Evolutionary conservation across 2,329 filamentous ascomycete species (phyloP).

Genomic region (Ophiosphaerella narmari): DNA sequence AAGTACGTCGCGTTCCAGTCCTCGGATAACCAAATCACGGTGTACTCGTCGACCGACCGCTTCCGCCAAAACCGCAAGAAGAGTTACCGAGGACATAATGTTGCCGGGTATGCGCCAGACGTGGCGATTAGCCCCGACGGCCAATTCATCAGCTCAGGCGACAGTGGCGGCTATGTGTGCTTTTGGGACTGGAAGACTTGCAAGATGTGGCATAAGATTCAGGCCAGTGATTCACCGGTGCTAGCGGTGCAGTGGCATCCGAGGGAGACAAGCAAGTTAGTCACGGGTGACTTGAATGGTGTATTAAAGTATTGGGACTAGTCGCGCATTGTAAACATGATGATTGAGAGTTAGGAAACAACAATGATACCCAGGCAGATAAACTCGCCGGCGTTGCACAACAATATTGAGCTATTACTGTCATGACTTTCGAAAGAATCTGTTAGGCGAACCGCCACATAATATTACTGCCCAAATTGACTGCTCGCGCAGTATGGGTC

Average conservation of each 20-base stretch:
- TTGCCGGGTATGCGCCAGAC: conserved; percentile 90
- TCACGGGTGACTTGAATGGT: conserved; percentile 86
- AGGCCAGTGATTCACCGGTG: conserved; percentile 79
- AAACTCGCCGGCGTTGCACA: neutral
- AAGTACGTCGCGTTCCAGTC: conserved; percentile 95
- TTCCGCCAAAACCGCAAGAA: conserved; percentile 98
- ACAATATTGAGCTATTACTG: neutral
- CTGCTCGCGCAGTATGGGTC: neutral
- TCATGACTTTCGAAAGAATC: neutral
- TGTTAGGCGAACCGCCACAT: neutral
- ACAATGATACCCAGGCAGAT: conserved; percentile 26
- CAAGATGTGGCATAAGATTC: conserved; percentile 97
- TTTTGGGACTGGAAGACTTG: conserved; percentile 99
- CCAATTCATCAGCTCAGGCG: conserved; percentile 85
- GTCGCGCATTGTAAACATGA: neutral
- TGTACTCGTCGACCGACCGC: conserved; percentile 92
- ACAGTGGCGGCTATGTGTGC: conserved; percentile 85
- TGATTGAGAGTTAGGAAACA: neutral
- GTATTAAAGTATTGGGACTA: conserved; percentile 93
- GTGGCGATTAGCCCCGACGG: conserved; percentile 88
- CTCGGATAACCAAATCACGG: conserved; percentile 94
- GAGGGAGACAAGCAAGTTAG: conserved; percentile 94
- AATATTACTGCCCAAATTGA: neutral
- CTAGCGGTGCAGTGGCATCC: conserved; percentile 95
- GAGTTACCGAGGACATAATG: conserved; percentile 93